phyloP scores from a whole-genome alignment of 2,329 filamentous ascomycete species.

The Cephalotrichum gorgonifer region DNA sequence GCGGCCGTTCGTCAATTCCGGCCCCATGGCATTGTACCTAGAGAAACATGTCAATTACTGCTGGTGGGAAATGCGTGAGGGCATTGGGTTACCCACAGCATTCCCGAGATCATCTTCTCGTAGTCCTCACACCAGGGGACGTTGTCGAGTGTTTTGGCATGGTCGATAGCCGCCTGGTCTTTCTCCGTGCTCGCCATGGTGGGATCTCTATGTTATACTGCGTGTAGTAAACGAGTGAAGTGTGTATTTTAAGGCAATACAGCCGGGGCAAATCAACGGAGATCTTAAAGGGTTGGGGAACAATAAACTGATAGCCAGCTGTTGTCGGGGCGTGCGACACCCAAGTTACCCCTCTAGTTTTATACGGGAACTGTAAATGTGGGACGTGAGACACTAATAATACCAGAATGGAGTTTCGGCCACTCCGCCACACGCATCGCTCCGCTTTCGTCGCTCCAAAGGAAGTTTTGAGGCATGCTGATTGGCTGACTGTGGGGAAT shows the following conservation, averaged over 20 bases:
- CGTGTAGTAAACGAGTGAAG: background rate
- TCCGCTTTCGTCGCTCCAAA: no score
- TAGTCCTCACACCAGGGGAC: slow-evolving; percentile 50
- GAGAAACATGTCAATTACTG: background rate
- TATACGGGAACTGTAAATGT: no score
- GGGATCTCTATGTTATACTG: background rate
- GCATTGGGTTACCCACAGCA: slow-evolving; percentile 33
- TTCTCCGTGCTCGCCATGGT: slow-evolving; percentile 22
- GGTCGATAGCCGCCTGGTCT: slow-evolving; percentile 28
- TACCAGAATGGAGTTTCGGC: no score
- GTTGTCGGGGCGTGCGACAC: no score
- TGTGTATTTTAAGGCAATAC: background rate
- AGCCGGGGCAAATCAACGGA: background rate
- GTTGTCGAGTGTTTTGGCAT: slow-evolving; percentile 36
- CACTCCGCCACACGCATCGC: no score
- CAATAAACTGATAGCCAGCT: no score
- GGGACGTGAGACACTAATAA: no score
- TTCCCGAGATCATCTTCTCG: slow-evolving; percentile 54
- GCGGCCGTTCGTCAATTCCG: slow-evolving; percentile 37
- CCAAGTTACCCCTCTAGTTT: no score
- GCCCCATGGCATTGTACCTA: slow-evolving; percentile 39
- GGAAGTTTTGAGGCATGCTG: no score
- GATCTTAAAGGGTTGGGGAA: no score
- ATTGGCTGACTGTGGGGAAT: no score
- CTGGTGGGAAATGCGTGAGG: background rate